Percentiles rank a stretch among this genome's conserved stretches.
Evolutionary conservation across 257 asterid genomes (phyloP).

Genomic region (Ligustrum vulgare): DNA sequence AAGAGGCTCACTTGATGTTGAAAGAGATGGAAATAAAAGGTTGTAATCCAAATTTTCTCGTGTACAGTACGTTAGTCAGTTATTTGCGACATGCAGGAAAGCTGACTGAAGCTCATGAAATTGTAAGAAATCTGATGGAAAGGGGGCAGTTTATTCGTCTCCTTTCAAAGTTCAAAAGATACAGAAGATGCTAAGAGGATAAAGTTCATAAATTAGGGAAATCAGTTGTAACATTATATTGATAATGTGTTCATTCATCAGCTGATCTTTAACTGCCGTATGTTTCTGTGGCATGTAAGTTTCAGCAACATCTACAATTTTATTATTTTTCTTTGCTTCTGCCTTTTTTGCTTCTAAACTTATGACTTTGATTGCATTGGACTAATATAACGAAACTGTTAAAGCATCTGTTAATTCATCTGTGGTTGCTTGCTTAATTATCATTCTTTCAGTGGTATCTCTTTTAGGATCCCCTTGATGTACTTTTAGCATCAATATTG

Average conservation of each 20-base stretch:
- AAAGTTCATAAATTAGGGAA: constrained; percentile 14
- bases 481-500: not conserved
- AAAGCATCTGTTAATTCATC: not conserved
- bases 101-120: constrained; percentile 70
- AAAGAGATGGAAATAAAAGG: constrained; percentile 88
- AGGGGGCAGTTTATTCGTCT: constrained; percentile 75
- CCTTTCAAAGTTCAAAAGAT: constrained; percentile 64
- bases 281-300: constrained; percentile 3
- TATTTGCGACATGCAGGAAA: constrained; percentile 79
- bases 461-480: too few species aligned
- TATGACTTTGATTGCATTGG: not conserved
- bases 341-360: not conserved
- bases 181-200: constrained; percentile 57
- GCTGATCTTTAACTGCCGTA: constrained; percentile 16
- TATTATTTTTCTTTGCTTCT: constrained; percentile 15
- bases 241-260: constrained; percentile 15
- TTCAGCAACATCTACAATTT: constrained; percentile 19
- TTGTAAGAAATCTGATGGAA: constrained; percentile 76
- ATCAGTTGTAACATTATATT: constrained; percentile 16
- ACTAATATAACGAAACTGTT: not conserved
- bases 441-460: not conserved
- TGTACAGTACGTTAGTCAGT: constrained; percentile 86
- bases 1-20: constrained; percentile 78
- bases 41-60: constrained; percentile 88
- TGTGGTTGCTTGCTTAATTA: not conserved